Percentiles rank a stretch among this genome's conserved stretches.
These are phyloP conservation scores for Globisporangium iwayamae DNA, from an alignment of 352 stramenopile genomes.

Conservation along the genomic window DNA sequence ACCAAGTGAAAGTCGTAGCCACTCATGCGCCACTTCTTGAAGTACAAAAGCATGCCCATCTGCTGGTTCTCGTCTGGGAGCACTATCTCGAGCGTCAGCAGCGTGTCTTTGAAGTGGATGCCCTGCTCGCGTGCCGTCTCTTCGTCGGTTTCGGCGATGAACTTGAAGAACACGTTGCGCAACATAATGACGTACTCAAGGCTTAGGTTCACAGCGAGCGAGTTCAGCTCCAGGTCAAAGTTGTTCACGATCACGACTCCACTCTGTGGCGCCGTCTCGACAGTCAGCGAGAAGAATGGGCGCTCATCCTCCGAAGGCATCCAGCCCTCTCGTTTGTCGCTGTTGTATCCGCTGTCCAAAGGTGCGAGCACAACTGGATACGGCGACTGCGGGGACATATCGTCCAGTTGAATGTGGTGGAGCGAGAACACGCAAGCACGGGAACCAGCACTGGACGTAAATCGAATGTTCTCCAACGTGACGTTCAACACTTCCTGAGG, in stretches of 20 bases:
- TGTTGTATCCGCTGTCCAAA: slow-evolving; percentile 85
- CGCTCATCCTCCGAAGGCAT: slow-evolving; percentile 67
- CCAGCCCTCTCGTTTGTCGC: slow-evolving; percentile 84
- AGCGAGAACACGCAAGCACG: slow-evolving; percentile 52
- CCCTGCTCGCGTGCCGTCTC: slow-evolving; percentile 55
- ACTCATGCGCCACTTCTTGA: slow-evolving; percentile 74
- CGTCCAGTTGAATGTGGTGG: slow-evolving; percentile 85
- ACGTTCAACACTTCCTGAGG: slow-evolving; percentile 83
- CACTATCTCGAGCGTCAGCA: slow-evolving; percentile 45
- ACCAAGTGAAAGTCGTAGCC: slow-evolving; percentile 74
- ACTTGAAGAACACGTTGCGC: slow-evolving; percentile 68
- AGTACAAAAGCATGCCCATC: slow-evolving; percentile 74
- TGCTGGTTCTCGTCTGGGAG: slow-evolving; percentile 47
- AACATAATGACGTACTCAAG: slow-evolving; percentile 77
- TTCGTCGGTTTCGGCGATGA: slow-evolving; percentile 68
- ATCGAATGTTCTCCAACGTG: slow-evolving; percentile 80
- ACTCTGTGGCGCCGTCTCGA: slow-evolving; percentile 61
- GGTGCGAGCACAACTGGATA: slow-evolving; percentile 80
- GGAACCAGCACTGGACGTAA: slow-evolving; percentile 51
- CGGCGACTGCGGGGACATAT: slow-evolving; percentile 69
- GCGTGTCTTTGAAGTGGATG: slow-evolving; percentile 56
- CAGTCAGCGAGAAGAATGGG: slow-evolving; percentile 64
- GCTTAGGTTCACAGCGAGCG: slow-evolving; percentile 73
- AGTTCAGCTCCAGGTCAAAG: slow-evolving; percentile 69
- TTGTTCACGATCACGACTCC: slow-evolving; percentile 78